phyloP scores from a whole-genome alignment of 2,329 filamentous ascomycete genomes.

The Sporothrix luriei region DNA sequence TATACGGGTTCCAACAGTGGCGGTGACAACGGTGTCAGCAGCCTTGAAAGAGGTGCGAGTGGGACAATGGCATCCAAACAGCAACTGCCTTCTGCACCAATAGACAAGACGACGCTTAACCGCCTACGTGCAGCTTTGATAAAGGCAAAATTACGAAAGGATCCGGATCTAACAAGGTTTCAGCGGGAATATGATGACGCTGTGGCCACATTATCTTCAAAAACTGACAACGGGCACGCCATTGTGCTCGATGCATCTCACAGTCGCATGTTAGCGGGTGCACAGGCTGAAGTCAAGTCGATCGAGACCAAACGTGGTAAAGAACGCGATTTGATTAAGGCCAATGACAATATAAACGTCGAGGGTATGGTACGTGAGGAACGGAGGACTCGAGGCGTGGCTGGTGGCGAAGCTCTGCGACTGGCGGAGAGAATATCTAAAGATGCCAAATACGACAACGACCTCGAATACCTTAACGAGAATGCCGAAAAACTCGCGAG shows the following conservation, averaged over 20 bases:
- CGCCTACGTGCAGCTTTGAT: conserved; percentile 90
- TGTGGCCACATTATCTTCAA: conserved; percentile 58
- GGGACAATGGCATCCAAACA: not conserved
- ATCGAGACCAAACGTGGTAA: conserved; percentile 79
- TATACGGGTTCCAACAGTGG: not conserved
- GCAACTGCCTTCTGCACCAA: conserved; percentile 46
- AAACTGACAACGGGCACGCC: conserved; percentile 53
- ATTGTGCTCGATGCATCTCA: conserved; percentile 87
- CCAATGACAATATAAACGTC: conserved; percentile 93
- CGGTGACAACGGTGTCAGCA: not conserved
- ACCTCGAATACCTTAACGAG: conserved; percentile 96
- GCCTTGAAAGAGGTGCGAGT: conserved; percentile 43
- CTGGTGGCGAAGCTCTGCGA: conserved; percentile 76
- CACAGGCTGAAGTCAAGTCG: conserved; percentile 70
- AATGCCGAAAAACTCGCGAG: conserved; percentile 89
- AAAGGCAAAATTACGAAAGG: conserved; percentile 85
- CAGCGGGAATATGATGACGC: conserved; percentile 84
- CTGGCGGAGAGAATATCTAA: conserved; percentile 93
- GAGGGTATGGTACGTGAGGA: conserved; percentile 98
- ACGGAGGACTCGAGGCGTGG: conserved; percentile 75
- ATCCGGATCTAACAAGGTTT: conserved; percentile 72
- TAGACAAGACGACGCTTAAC: conserved; percentile 83
- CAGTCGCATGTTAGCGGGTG: conserved; percentile 81
- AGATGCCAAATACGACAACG: conserved; percentile 85
- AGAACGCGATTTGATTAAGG: conserved; percentile 81